Base-by-base conservation (phyloP, 192 early-diverging fungal genomes). In the Backusella sp. region DNA sequence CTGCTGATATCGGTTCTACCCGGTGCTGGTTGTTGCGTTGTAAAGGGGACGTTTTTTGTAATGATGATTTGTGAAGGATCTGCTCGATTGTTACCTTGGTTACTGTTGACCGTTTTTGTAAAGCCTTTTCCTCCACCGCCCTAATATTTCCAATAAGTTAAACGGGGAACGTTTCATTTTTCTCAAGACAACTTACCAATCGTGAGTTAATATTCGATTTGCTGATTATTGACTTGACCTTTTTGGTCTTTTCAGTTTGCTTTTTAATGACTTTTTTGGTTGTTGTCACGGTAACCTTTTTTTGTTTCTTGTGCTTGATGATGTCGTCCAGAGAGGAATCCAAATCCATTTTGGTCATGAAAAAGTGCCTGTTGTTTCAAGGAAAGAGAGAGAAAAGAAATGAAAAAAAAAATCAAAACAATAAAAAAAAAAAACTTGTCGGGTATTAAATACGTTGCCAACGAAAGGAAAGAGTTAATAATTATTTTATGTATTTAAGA, bases 271-370 rank as follows among this genome's bases (percentile, higher is more conserved):
- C 35, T 9, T 69, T 69, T 41, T 35, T 69, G 15, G 39, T 71
- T n/a, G 70, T 44, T 49, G 28, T 30, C 7, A n/a, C 19, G n/a
- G 7, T 70, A 15, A 46, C 39, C 23, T 49, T 71, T 7, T 49
- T 41, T 14, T 21, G 23, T 52, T 66, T 65, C 59, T 81, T 36
- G 59, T 39, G 73, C 81, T 84, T 71, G 9, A 84, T 81, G 59
- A 84, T 82, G 73, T 84, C 83, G 37, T 84, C 83, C n/a, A 84
- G 68, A 23, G 80, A 79, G 14, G 75, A 73, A 59, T 84, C 83
- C 28, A 84, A 49, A 75, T 84, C 83, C 80, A 84, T 80, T 62
- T 62, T 62, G 3, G 56, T 28, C 53, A 59, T 59, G 32, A 26
- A 59, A 59, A 28, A 59, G 46, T 17, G 15, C 15, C 4, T 44